A percentile compares a stretch with the other conserved stretches of the same genome.
These are phyloP conservation scores for Clonostachys rhizophaga DNA, from an alignment of 2,329 filamentous ascomycete genomes.

Conservation along the genomic window DNA sequence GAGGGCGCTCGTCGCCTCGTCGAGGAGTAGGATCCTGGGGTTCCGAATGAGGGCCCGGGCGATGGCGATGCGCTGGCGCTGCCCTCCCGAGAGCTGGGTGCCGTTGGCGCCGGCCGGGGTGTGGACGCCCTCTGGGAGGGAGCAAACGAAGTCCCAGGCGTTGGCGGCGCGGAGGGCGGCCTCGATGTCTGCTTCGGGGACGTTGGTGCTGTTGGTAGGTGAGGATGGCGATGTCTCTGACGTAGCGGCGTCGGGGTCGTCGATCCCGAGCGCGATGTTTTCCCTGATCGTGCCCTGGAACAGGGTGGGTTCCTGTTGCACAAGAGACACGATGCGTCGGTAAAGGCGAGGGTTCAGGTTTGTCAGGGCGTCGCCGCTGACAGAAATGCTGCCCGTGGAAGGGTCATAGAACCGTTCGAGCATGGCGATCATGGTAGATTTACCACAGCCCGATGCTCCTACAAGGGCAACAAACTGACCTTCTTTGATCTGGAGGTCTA, in stretches of 20 bases:
- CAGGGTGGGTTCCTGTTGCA: conserved; percentile 89
- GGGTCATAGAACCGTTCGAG: conserved; percentile 95
- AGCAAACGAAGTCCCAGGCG: conserved; percentile 87
- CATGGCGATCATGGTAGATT: conserved; percentile 87
- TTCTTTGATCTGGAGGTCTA: background rate
- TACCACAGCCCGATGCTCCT: conserved; percentile 91
- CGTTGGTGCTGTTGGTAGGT: conserved; percentile 48
- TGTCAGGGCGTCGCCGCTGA: conserved; percentile 81
- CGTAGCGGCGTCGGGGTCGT: conserved; percentile 6
- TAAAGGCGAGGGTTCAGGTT: conserved; percentile 82
- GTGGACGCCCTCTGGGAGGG: conserved; percentile 78
- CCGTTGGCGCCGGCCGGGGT: conserved; percentile 88
- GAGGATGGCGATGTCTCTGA: no score
- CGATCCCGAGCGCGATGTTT: conserved; percentile 75
- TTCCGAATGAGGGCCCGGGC: conserved; percentile 87
- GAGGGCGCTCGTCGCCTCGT: conserved; percentile 2
- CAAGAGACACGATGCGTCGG: conserved; percentile 76
- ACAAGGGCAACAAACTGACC: conserved; percentile 58
- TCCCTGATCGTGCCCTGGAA: conserved; percentile 91
- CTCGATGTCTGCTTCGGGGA: conserved; percentile 68
- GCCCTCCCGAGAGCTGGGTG: conserved; percentile 78
- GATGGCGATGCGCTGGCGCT: conserved; percentile 93
- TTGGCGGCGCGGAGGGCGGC: conserved; percentile 72
- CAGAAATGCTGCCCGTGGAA: conserved; percentile 69
- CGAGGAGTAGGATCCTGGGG: conserved; percentile 65